Conservation (phyloP, 1,284 basidiomycete species). For the Golubevia pallescens region DNA sequence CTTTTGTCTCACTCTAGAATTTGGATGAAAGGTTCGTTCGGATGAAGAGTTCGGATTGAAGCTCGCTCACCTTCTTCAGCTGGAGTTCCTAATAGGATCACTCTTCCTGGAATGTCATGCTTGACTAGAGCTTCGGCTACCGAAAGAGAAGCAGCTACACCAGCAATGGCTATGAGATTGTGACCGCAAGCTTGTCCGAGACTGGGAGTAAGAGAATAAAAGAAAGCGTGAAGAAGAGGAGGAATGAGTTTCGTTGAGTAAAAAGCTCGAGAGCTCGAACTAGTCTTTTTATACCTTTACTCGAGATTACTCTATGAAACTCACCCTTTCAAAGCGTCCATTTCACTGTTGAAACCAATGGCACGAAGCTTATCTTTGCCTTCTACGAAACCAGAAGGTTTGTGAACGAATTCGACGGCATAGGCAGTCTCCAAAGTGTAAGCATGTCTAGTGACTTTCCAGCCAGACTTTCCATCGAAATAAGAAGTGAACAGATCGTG, state of each 20-base stretch:
- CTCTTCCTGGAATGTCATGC: constrained; percentile 73
- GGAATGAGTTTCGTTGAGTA: too few relatives aligned
- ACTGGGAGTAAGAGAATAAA: not conserved
- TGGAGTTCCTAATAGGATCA: constrained; percentile 84
- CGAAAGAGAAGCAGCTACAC: constrained; percentile 77
- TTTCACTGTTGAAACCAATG: constrained; percentile 78
- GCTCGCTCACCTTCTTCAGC: constrained; percentile 85
- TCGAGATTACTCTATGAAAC: too few relatives aligned
- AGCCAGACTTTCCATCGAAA: constrained; percentile 26
- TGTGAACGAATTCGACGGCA: not conserved
- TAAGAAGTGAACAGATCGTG: constrained; percentile 50
- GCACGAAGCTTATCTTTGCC: constrained; percentile 64
- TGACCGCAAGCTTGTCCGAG: constrained; percentile 65
- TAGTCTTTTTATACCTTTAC: too few relatives aligned
- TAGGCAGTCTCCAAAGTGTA: constrained; percentile 34
- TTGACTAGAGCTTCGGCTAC: constrained; percentile 73
- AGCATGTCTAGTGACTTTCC: constrained; percentile 39
- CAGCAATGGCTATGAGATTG: constrained; percentile 82
- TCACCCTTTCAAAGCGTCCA: constrained; percentile 68
- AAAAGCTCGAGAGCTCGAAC: too few relatives aligned
- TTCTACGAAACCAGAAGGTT: not conserved
- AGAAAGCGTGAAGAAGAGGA: constrained; percentile 75
- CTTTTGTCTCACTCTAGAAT: not conserved
- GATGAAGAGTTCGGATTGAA: not conserved
- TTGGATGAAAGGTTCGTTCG: not conserved